A percentile compares a stretch with the other conserved stretches of the same genome.
phyloP scores from a whole-genome alignment of 2,329 filamentous ascomycete species.

The Ophioceras dolichostomum region DNA sequence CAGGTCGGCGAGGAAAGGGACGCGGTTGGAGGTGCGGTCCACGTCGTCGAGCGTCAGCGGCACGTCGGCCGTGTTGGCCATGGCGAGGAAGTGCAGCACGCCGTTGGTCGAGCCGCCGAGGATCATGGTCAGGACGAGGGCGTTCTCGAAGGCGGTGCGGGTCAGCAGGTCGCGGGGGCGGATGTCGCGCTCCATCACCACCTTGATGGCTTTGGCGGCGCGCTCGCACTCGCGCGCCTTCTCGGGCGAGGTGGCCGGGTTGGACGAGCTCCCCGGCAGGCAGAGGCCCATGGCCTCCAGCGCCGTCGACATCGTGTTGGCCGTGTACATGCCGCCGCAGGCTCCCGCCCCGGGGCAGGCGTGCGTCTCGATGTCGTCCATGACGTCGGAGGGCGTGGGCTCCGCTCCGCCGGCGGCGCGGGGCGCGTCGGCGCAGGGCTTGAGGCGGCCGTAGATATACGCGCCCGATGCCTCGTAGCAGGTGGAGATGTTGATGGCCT shows the following conservation, averaged over 20 bases:
- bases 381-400: constrained; percentile 62
- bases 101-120: constrained; percentile 86
- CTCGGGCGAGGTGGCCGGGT: constrained; percentile 65
- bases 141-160: constrained; percentile 74
- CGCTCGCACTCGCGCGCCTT: constrained; percentile 82
- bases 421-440: constrained; percentile 28
- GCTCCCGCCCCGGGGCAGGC: constrained; percentile 67
- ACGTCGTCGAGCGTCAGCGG: constrained; percentile 70
- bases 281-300: constrained; percentile 82
- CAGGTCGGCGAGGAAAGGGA: constrained; percentile 76
- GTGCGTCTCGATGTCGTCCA: constrained; percentile 70
- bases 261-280: constrained; percentile 74
- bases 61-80: constrained; percentile 76
- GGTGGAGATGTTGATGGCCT: constrained; percentile 75
- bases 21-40: constrained; percentile 67
- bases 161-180: constrained; percentile 71
- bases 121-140: constrained; percentile 80
- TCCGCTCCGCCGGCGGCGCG: constrained; percentile 34
- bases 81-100: constrained; percentile 79
- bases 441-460: constrained; percentile 64
- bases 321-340: constrained; percentile 79
- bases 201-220: constrained; percentile 64
- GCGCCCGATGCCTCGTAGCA: constrained; percentile 84
- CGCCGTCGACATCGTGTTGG: constrained; percentile 85
- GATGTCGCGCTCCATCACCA: constrained; percentile 74